Evolutionary conservation across 495 filamentous ascomycete genomes (phyloP).

Genomic region (Aspergillus sparsus): DNA sequence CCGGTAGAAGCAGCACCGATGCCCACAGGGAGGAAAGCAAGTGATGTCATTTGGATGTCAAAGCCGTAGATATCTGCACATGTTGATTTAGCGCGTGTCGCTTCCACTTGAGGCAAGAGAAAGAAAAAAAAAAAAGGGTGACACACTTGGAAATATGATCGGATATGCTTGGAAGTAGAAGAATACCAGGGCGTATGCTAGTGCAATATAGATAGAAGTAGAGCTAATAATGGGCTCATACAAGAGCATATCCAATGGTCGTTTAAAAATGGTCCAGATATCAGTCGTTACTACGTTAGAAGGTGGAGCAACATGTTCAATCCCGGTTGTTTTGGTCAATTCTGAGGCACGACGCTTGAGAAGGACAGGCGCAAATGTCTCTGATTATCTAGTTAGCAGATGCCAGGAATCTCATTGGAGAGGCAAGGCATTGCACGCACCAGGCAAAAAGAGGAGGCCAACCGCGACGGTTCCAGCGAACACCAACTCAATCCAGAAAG

Average conservation of each 20-base stretch:
- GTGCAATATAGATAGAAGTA: constrained; percentile 65
- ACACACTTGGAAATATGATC: constrained; percentile 56
- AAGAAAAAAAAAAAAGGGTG: no score
- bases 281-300: constrained; percentile 9
- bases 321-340: constrained; percentile 60
- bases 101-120: neutral
- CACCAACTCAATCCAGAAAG: constrained; percentile 64
- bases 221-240: constrained; percentile 66
- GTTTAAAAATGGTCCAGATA: constrained; percentile 41
- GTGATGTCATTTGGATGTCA: constrained; percentile 39
- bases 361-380: constrained; percentile 65
- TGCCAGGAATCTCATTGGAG: neutral
- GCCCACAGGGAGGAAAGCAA: constrained; percentile 46
- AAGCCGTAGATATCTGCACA: constrained; percentile 37
- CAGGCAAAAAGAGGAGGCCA: constrained; percentile 47
- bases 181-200: constrained; percentile 74
- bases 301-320: neutral
- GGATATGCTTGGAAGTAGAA: constrained; percentile 70
- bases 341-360: constrained; percentile 55
- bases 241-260: constrained; percentile 49
- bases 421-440: constrained; percentile 23
- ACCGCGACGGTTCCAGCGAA: constrained; percentile 50
- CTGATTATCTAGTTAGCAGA: constrained; percentile 29
- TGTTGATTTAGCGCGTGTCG: neutral
- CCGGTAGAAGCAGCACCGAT: constrained; percentile 39